Conservation (phyloP, 1,139 yeast species). For the Lodderomyces orthopsilosis region DNA sequence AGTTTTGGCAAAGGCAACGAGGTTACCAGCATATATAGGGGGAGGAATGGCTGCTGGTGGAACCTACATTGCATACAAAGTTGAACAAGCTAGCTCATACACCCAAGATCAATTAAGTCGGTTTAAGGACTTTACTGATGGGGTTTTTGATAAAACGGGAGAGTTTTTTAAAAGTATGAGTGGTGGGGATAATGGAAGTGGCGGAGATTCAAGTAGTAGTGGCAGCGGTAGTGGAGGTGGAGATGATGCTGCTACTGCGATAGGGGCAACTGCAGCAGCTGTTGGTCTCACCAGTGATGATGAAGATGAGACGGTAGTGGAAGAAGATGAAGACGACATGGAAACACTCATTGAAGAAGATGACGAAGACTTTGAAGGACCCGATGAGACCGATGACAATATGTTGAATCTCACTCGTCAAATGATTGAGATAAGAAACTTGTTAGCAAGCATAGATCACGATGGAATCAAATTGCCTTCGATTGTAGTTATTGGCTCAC, state of each 20-base stretch:
- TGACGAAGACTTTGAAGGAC: constrained; percentile 44
- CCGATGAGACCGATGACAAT: constrained; percentile 59
- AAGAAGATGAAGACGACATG: constrained; percentile 27
- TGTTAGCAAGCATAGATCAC: constrained; percentile 74
- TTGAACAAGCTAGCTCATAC: constrained; percentile 77
- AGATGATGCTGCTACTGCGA: constrained; percentile 36
- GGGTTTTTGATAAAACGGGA: constrained; percentile 43
- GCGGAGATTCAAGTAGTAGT: constrained; percentile 15
- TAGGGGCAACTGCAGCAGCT: constrained; percentile 48
- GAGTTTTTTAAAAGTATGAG: constrained; percentile 34
- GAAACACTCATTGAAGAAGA: constrained; percentile 31
- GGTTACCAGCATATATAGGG: constrained; percentile 78
- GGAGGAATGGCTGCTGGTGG: constrained; percentile 95
- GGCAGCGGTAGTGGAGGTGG: constrained; percentile 28
- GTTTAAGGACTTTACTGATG: constrained; percentile 56
- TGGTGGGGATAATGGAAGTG: constrained; percentile 14
- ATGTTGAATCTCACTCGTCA: constrained; percentile 87
- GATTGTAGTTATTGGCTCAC: constrained; percentile 96
- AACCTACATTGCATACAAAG: constrained; percentile 85
- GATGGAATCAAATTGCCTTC: constrained; percentile 84
- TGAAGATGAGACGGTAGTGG: constrained; percentile 16
- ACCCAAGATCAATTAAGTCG: constrained; percentile 64
- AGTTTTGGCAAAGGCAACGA: constrained; percentile 40
- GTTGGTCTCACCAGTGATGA: constrained; percentile 39
- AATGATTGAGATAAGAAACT: constrained; percentile 91